Conservation (phyloP, 1,284 basidiomycete genomes). For the Pseudozyma pruni region DNA sequence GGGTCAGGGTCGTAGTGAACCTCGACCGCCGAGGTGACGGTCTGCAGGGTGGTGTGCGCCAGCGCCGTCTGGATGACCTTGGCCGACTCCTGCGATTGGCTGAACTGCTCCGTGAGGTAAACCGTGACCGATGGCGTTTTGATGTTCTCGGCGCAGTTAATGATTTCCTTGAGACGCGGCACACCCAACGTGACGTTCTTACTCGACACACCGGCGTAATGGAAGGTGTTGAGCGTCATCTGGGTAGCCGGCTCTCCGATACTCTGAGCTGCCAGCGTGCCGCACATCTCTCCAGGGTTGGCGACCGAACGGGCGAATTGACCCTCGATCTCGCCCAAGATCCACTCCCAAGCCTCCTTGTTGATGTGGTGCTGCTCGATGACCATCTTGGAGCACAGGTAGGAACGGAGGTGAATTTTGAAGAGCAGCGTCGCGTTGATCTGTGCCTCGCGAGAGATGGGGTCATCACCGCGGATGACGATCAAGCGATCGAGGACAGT, state of each 20-base stretch:
- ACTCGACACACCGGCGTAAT: conserved; percentile 95
- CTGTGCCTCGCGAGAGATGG: conserved; percentile 80
- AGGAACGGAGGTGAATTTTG: conserved; percentile 74
- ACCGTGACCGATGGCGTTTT: conserved; percentile 96
- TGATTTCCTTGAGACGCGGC: conserved; percentile 96
- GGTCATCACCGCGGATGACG: conserved; percentile 81
- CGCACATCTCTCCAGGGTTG: conserved; percentile 98
- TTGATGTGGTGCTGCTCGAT: conserved; percentile 66
- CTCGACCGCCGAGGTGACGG: conserved; percentile 93
- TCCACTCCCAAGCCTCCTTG: conserved; percentile 91
- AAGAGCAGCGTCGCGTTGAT: conserved; percentile 90
- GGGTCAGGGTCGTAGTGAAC: conserved; percentile 99
- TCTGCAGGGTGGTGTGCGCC: conserved; percentile 92
- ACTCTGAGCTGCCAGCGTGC: conserved; percentile 95
- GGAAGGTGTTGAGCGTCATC: conserved; percentile 99
- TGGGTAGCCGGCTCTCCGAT: conserved; percentile 99
- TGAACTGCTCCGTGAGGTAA: conserved; percentile 72
- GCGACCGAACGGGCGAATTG: conserved; percentile 80
- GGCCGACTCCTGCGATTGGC: conserved; percentile 72
- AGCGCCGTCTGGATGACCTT: conserved; percentile 92
- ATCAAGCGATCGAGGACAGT: conserved; percentile 56
- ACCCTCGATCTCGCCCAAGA: conserved; percentile 89
- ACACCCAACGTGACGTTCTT: conserved; percentile 99
- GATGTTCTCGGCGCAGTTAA: conserved; percentile 98
- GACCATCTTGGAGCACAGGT: conserved; percentile 64